Evolutionary conservation across 2,329 filamentous ascomycete species (phyloP), one percentile per base, ranked within the genome.

Genomic region (Calonectria pseudoreteaudii): DNA sequence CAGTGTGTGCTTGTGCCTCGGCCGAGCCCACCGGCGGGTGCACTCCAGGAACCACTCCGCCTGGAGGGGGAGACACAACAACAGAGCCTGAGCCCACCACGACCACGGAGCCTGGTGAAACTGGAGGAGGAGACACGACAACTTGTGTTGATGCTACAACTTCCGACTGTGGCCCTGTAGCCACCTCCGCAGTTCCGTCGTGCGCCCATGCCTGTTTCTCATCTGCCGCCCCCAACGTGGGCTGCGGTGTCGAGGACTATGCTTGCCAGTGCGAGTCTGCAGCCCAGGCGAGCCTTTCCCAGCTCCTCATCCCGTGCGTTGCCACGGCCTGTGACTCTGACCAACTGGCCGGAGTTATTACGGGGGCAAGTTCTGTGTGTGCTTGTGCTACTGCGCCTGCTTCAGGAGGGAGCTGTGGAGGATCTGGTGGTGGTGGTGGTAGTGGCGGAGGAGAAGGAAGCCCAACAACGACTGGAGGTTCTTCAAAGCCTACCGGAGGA

Each of bases 121-220:
- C 30, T 26, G 58, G 56, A 71, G 65, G 65, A 44, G 65, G 65
- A 44, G 72, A 20, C 34, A 60, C 28, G 4, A 66, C 66, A 18
- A 73, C 60, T 20, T 80, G 77, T 65, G 68, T 49, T 28, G 49
- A 72, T 8, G 70, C 62, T 4, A 70, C 75, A 13, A 71, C 68
- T 18, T 34, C 74, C 5, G 72, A 81, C 71, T 82, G 81, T 53
- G 79, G 75, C 3, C 68, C 79, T 44, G 75, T 82, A 4, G 80
- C 80, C n/a, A 76, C 71, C 31, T 74, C 78, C 20, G 80, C 78
- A 10, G 74, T 82, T 18, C 81, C 80, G 4, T 64, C 73, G 13
- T 82, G 80, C 38, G 81, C 81, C 11, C 78, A 80, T 34, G 44
- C 71, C 8, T 83, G 81, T 73, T 82, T 83, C 72, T 56, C 73